Percentiles rank a stretch among this genome's conserved stretches.
Evolutionary conservation across 768 basidiomycete species (phyloP).

Genomic region (Roridomyces roridus): DNA sequence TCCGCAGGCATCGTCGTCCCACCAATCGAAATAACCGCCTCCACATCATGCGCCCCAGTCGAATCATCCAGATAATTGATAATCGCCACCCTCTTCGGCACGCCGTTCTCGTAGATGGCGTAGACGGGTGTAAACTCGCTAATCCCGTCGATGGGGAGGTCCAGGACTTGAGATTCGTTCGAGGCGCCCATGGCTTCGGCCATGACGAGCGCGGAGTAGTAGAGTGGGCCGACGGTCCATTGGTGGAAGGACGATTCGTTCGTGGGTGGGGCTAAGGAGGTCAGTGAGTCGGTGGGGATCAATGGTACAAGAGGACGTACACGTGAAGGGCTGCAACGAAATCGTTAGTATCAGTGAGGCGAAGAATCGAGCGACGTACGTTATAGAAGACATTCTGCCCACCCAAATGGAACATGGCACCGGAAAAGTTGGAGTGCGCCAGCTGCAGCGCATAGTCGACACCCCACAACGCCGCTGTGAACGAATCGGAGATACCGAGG

Average conservation of each 20-base stretch:
- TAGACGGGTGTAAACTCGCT: constrained; percentile 51
- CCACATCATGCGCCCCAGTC: constrained; percentile 43
- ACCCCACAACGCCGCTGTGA: constrained; percentile 57
- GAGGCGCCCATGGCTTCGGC: constrained; percentile 49
- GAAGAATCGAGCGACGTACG: not conserved
- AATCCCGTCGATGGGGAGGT: constrained; percentile 39
- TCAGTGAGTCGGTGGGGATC: not conserved
- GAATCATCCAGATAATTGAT: constrained; percentile 55
- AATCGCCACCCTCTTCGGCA: constrained; percentile 45
- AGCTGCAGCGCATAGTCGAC: constrained; percentile 55
- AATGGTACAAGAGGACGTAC: not conserved
- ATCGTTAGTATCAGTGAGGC: constrained; percentile 36
- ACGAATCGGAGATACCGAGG: constrained; percentile 54
- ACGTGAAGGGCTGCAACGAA: constrained; percentile 43
- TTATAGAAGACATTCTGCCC: constrained; percentile 59
- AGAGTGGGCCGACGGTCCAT: constrained; percentile 61
- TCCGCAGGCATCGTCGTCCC: constrained; percentile 43
- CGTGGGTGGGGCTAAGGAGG: constrained; percentile 52
- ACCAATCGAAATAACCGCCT: constrained; percentile 52
- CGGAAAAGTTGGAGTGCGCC: constrained; percentile 41
- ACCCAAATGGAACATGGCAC: constrained; percentile 45
- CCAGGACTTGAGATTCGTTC: constrained; percentile 43
- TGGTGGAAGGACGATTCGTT: constrained; percentile 48
- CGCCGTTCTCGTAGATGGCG: constrained; percentile 30
- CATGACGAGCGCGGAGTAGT: constrained; percentile 51